Conservation (phyloP, 805 yeast species). For the Blastobotrys americana region DNA sequence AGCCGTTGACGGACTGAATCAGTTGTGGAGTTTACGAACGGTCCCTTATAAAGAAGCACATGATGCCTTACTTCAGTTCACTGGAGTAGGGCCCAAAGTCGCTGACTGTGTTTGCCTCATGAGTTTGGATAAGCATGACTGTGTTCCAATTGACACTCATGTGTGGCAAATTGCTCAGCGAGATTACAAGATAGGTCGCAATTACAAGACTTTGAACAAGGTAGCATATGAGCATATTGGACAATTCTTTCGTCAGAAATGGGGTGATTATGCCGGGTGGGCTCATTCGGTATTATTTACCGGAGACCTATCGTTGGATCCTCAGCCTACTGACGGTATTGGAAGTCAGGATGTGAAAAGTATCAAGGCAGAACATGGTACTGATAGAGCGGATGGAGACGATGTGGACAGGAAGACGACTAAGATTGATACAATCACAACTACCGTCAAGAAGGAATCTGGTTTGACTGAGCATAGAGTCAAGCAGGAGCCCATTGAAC, state of each 20-base stretch:
- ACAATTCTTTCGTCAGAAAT: slow-evolving; percentile 50
- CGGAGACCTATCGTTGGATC: slow-evolving; percentile 47
- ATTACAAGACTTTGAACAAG: slow-evolving; percentile 41
- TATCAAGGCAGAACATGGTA: too few relatives aligned
- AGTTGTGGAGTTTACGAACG: slow-evolving; percentile 34
- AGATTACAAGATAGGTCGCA: slow-evolving; percentile 55
- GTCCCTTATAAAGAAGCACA: slow-evolving; percentile 48
- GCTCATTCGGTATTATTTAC: slow-evolving; percentile 94
- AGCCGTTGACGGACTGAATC: slow-evolving; percentile 29
- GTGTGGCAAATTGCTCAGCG: slow-evolving; percentile 82
- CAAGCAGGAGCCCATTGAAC: too few relatives aligned
- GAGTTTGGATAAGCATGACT: slow-evolving; percentile 78
- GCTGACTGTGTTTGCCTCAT: slow-evolving; percentile 94
- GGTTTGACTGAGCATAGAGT: too few relatives aligned
- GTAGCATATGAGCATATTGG: slow-evolving; percentile 52
- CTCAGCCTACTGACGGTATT: too few relatives aligned
- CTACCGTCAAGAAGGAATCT: too few relatives aligned
- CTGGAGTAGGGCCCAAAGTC: slow-evolving; percentile 96
- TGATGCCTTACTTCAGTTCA: slow-evolving; percentile 51
- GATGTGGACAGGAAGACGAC: too few relatives aligned
- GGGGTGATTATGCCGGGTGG: slow-evolving; percentile 98
- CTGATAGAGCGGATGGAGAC: too few relatives aligned
- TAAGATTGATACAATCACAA: too few relatives aligned
- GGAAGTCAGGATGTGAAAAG: too few relatives aligned
- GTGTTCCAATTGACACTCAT: slow-evolving; percentile 95